Evolutionary conservation across 2,329 filamentous ascomycete species (phyloP), one percentile per base, ranked within the genome.

Genomic region (Pseudogymnoascus sp.): DNA sequence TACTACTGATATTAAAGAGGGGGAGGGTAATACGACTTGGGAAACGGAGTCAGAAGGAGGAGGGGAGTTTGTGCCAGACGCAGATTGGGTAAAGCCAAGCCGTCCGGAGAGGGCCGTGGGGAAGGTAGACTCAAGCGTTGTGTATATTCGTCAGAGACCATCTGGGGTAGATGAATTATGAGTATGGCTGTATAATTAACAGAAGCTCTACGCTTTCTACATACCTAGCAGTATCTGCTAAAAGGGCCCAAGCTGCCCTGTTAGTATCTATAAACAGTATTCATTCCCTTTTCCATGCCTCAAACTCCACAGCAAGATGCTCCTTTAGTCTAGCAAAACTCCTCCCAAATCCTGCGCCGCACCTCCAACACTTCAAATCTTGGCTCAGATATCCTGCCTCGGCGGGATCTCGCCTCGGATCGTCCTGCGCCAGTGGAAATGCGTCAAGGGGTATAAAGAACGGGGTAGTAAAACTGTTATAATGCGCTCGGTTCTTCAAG

Each of bases 401-500:
- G 0, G 76, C 78, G 0, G 84, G 81, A 62, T 84, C 72, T 66
- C 87, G 80, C 63, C 91, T 77, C 51, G 76, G 74, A 72, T 95
- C 91, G 61, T 87, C 83, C 27, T 77, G 65, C 0, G 80, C 79
- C 31, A 97, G 76, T 4, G 94, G 93, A 59, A 97, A 93, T 64
- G 92, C 89, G 21, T 85, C 85, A 27, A 97, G 70, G 13, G 82
- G 80, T 10, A 97, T 83, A 21, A 99, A 84, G 73, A 97, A 99
- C 3, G 84, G 83, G 60, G 92, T 95, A 33, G 84, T 86, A 75
- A 97, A 97, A 66, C 89, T 94, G 71, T 94, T 91, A 76, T 97
- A 97, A 76, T 97, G 94, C 73, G 92, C 93, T 66, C 86, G 81
- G 71, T 93, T 86, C 76, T 87, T 90, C 74, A 97, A 67, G 51